Percentiles rank a stretch among this genome's conserved stretches.
Conservation (phyloP, 371 early-diverging fungal species). For the Lichtheimia ramosa region DNA sequence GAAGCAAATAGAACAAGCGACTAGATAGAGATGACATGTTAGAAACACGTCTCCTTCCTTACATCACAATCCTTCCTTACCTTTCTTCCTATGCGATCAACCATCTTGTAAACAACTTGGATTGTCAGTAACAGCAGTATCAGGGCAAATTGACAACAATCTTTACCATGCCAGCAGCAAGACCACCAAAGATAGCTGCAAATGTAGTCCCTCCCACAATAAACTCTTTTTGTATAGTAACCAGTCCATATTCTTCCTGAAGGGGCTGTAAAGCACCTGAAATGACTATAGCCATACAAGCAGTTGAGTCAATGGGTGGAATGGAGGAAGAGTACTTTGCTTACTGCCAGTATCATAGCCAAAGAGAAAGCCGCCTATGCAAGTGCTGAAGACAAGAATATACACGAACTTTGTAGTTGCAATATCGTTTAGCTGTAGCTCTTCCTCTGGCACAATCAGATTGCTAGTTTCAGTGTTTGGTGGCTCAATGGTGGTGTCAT, state of each 20-base stretch:
- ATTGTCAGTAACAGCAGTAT: not conserved
- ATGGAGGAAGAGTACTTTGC: too few species aligned
- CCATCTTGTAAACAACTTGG: not conserved
- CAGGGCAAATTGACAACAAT: not conserved
- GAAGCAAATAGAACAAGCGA: conserved; percentile 57
- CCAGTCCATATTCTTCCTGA: conserved; percentile 10
- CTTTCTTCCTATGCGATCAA: conserved; percentile 4
- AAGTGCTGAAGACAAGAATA: conserved; percentile 49
- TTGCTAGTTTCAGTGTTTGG: too few species aligned
- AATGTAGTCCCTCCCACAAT: conserved; percentile 47
- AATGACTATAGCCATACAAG: conserved; percentile 15
- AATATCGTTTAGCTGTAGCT: too few species aligned
- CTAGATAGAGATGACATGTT: too few species aligned
- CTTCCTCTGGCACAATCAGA: too few species aligned
- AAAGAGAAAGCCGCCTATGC: conserved; percentile 66
- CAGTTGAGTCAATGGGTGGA: too few species aligned
- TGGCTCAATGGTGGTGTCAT: too few species aligned
- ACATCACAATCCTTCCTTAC: not conserved
- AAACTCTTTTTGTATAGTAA: conserved; percentile 11
- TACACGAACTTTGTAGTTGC: conserved; percentile 26
- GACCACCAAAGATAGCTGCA: conserved; percentile 65
- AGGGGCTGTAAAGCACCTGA: conserved; percentile 21
- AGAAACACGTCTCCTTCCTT: too few species aligned
- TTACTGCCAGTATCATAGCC: conserved; percentile 70
- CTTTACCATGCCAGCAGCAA: conserved; percentile 53